Evolutionary conservation across 2,329 filamentous ascomycete genomes (phyloP), one percentile per base, ranked within the genome.

Genomic region (Cordyceps tenuipes): DNA sequence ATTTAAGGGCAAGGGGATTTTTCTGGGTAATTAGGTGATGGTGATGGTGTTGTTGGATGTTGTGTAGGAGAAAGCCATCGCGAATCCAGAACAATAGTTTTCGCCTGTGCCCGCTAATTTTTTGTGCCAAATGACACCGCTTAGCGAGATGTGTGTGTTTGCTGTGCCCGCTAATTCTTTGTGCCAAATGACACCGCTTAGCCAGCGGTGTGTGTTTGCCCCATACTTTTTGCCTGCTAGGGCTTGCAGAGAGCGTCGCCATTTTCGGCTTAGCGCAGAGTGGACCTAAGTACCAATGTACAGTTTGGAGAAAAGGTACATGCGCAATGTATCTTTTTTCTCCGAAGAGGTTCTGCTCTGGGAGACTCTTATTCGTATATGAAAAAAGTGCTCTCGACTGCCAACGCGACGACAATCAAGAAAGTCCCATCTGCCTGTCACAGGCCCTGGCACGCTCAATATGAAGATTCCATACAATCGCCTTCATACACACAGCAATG

Each of bases 1-100:
- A 78, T 96, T 96, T 96, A 92, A 96, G 92, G 91, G 88, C 86
- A 82, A 80, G 75, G 62, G 65, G 63, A 43, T 47, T 48, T 21
- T 2, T 48, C 17, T 2, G 34, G 29, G 47, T 41, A 34, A 39
- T 61, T 59, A 51, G 31, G 59, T 44, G 29, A 57, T 59, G 31
- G 49, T 57, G 54, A 29, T 39, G 49, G 29, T 34, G 44, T 60
- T 44, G 52, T 57, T 34, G 36, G 44, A 62, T 19, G 57, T 59
- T 39, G 39, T 52, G 49, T 26, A 58, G 15, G 43, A 61, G 36
- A 31, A 47, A 39, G 23, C 10, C 8, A 8, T 34, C 31, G 43
- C 44, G 31, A 7, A 51, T n/a, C 9, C 47, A 44, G 54, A 49
- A 49, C 34, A 52, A 43, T 48, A 23, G 26, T 52, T 50, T 57